phyloP scores from a whole-genome alignment of 257 asterid species.

The Datura wrightii region DNA sequence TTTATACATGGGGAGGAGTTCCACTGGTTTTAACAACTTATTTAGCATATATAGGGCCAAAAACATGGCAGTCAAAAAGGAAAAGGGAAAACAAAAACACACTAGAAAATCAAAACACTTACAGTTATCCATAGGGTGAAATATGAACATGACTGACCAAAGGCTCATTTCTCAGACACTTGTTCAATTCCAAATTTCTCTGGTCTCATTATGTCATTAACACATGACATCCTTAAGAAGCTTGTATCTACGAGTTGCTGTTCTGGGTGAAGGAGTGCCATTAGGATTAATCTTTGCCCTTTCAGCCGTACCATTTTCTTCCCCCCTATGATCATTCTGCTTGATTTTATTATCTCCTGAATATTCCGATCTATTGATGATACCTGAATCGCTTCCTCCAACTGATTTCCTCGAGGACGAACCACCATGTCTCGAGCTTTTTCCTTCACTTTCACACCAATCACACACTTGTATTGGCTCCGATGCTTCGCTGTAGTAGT shows the following conservation, averaged over 20 bases:
- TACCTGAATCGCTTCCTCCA: constrained; percentile 28
- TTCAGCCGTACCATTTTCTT: constrained; percentile 51
- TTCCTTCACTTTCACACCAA: constrained; percentile 85
- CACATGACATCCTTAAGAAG: constrained; percentile 99
- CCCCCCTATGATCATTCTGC: constrained; percentile 49
- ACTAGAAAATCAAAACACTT: neutral
- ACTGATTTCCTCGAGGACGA: constrained; percentile 36
- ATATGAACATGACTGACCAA: neutral
- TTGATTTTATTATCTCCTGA: constrained; percentile 69
- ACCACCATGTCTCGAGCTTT: constrained; percentile 42
- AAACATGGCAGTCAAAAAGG: neutral
- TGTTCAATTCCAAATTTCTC: neutral
- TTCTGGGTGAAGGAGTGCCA: constrained; percentile 64
- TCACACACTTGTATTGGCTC: constrained; percentile 72
- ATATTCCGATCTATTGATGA: constrained; percentile 51
- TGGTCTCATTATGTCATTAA: constrained; percentile 29
- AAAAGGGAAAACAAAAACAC: neutral
- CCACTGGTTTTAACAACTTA: neutral
- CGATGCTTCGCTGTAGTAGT: constrained; percentile 71
- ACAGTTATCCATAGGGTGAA: neutral
- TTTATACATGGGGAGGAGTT: neutral
- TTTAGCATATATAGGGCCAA: constrained; percentile 1
- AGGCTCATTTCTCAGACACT: neutral
- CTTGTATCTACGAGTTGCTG: constrained; percentile 89
- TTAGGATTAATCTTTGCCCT: constrained; percentile 53